phyloP scores from a whole-genome alignment of 768 basidiomycete genomes.

The Leccinum uliginosum region DNA sequence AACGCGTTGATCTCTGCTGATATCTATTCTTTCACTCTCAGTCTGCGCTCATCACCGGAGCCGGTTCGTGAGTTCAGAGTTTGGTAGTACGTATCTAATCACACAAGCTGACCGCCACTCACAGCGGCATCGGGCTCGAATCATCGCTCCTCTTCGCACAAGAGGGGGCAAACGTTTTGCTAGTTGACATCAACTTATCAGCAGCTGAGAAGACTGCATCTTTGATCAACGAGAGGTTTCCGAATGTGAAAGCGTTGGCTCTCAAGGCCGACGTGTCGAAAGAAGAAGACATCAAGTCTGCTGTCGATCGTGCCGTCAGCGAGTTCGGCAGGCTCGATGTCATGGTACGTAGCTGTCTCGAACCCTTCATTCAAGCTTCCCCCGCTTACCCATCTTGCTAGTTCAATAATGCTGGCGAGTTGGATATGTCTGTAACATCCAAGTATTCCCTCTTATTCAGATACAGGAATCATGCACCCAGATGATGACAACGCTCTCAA shows the following conservation, averaged over 20 bases:
- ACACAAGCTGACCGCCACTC: constrained; percentile 8
- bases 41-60: constrained; percentile 84
- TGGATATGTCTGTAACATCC: background rate
- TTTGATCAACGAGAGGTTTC: constrained; percentile 60
- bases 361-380: background rate
- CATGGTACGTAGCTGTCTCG: constrained; percentile 55
- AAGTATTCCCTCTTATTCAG: background rate
- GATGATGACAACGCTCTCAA: constrained; percentile 92
- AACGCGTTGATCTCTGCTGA: constrained; percentile 8
- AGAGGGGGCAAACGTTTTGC: constrained; percentile 88
- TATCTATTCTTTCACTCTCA: constrained; percentile 22
- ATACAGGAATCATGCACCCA: constrained; percentile 93
- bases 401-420: constrained; percentile 90
- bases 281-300: constrained; percentile 79
- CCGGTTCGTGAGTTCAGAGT: constrained; percentile 64
- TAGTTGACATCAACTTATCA: constrained; percentile 81
- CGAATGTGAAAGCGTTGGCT: constrained; percentile 64
- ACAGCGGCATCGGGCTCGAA: constrained; percentile 94
- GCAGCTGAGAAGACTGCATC: constrained; percentile 66
- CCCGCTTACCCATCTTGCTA: constrained; percentile 28
- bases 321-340: constrained; percentile 93
- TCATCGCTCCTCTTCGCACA: constrained; percentile 91
- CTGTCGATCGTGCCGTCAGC: constrained; percentile 74
- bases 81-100: background rate
- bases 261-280: constrained; percentile 84